Evolutionary conservation across 73 alveolate species (phyloP).

Genomic region (Tetrahymena malaccensis): DNA sequence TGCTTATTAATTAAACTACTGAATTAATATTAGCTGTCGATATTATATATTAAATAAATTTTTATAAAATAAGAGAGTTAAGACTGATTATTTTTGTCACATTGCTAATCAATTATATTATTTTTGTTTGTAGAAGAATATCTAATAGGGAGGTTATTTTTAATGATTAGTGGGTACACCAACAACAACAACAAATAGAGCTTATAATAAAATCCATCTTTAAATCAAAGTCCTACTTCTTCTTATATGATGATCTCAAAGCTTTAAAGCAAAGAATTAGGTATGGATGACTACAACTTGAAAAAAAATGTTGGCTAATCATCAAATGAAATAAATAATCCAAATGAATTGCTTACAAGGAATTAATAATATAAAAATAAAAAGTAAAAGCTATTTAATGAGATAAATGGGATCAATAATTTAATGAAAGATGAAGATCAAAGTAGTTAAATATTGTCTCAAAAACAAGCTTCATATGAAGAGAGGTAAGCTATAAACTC

Average conservation of each 20-base stretch:
- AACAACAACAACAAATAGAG: background rate
- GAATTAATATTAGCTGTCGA: too few species aligned
- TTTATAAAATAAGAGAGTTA: too few species aligned
- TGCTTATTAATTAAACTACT: too few species aligned
- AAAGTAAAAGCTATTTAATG: background rate
- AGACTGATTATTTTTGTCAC: too few species aligned
- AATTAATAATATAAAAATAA: too few species aligned
- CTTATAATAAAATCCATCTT: background rate
- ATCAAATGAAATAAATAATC: background rate
- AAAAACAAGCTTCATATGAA: background rate
- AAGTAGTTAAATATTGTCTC: too few species aligned
- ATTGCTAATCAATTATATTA: too few species aligned
- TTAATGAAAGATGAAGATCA: background rate
- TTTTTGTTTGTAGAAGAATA: too few species aligned
- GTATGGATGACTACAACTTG: background rate
- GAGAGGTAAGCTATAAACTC: background rate
- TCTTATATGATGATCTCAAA: background rate
- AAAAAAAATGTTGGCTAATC: background rate
- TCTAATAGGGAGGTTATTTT: too few species aligned
- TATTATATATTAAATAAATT: too few species aligned
- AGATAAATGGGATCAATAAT: background rate
- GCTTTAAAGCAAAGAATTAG: background rate
- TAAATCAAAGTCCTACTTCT: background rate
- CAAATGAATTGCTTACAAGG: background rate
- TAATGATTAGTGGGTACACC: background rate